phyloP scores from a whole-genome alignment of 1,139 yeast species.

The Yamadazyma sp. region DNA sequence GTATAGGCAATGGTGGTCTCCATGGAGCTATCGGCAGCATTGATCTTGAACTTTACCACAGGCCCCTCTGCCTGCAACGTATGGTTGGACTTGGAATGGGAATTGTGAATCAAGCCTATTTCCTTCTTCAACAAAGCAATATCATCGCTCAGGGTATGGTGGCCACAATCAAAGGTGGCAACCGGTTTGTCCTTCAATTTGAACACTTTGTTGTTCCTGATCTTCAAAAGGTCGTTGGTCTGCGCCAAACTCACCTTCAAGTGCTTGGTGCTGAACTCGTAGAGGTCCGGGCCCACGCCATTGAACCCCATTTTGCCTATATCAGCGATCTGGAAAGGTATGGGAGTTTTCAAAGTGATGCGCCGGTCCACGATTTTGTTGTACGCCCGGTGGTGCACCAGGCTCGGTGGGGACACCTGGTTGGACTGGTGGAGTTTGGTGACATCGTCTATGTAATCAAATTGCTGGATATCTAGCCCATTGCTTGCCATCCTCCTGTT shows the following conservation, averaged over 20 bases:
- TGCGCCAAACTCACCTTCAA: conserved; percentile 4
- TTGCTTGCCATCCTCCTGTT: conserved; percentile 1
- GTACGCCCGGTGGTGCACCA: conserved; percentile 12
- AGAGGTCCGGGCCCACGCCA: conserved; percentile 1
- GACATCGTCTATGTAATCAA: conserved; percentile 6
- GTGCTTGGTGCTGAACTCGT: conserved; percentile 6
- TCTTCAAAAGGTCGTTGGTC: conserved; percentile 9
- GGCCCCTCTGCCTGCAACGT: conserved; percentile 13
- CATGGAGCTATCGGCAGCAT: conserved; percentile 10
- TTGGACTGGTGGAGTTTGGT: conserved; percentile 11
- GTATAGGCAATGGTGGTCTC: conserved; percentile 10
- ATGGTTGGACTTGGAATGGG: conserved; percentile 14
- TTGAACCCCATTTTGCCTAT: conserved; percentile 6
- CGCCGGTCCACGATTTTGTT: conserved; percentile 12
- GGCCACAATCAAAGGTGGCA: conserved; percentile 13
- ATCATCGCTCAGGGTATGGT: neutral
- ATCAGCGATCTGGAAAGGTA: conserved; percentile 4
- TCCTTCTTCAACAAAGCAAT: conserved; percentile 12
- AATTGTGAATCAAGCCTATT: conserved; percentile 11
- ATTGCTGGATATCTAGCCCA: conserved; percentile 9
- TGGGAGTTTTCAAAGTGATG: conserved; percentile 4
- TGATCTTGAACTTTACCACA: conserved; percentile 9
- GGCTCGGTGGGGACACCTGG: conserved; percentile 10
- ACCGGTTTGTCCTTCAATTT: conserved; percentile 17
- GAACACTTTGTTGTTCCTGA: conserved; percentile 14